Base-by-base conservation (phyloP, 1,139 yeast species). In the Debaryomyces sp. region DNA sequence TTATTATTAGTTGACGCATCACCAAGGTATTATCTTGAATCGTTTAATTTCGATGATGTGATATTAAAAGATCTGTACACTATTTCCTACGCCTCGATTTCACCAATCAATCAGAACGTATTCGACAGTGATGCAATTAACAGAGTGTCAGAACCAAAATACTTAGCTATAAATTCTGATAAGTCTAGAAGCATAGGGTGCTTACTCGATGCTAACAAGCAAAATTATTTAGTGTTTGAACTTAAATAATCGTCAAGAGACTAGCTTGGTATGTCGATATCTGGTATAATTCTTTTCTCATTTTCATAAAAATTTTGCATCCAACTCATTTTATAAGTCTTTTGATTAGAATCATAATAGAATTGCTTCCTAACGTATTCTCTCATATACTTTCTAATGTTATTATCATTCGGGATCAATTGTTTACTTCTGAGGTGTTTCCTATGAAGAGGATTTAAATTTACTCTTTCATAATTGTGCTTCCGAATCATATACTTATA, bases 161-260 rank as follows among this genome's bases (percentile, higher is more conserved):
- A 58, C 29, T 45, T 76, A 42, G 60, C 77, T 1, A 50, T 72
- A 26, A 69, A 67, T 50, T 51, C 58, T 18, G 47, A 49, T 34
- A 39, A 49, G 35, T 36, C 49, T 2, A 57, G 68, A 41, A 53
- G 60, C 1, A 60, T 65, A 41, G 80, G 75, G 1, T 78, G 81
- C 54, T 50, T 80, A 24, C 55, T 80, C 24, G 81, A 77, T 47
- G 51, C 61, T 2, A 66, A 70, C 35, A 64, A 66, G 44, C 71
- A 71, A 48, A 67, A 68, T 41, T 80, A 78, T 57, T 50, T 65
- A 8, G 64, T 78, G 4, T 64, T 77, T 41, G 56, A 54, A 41
- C 42, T 58, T n/a, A 51, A 48, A 33, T 35, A 15, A 42, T n/a
- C 4, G 12, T 7, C 23, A 18, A 18, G 34, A 5, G 4, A 5